A percentile compares a stretch with the other conserved stretches of the same genome.
phyloP scores from a whole-genome alignment of 2,329 filamentous ascomycete species.

The Escovopsis sp. region DNA sequence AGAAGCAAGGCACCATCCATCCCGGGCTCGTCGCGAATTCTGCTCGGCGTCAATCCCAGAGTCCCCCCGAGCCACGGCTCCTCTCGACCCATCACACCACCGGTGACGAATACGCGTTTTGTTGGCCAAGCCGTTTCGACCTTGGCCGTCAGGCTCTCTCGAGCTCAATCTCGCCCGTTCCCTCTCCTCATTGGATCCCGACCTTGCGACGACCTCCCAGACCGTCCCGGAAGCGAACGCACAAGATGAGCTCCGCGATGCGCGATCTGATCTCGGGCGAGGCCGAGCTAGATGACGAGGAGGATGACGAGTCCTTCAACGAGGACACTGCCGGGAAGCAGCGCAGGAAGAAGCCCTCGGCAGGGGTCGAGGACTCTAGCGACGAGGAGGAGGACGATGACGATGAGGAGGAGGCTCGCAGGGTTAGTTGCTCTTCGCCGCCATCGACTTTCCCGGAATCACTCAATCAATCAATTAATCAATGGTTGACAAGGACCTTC shows the following conservation, averaged over 20 bases:
- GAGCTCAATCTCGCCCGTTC: conserved; percentile 2
- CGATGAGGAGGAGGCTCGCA: conserved; percentile 69
- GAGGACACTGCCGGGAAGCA: conserved; percentile 52
- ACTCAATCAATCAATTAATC: conserved; percentile 1
- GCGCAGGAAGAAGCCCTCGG: conserved; percentile 25
- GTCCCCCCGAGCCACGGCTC: too few relatives aligned
- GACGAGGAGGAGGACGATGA: conserved; percentile 90
- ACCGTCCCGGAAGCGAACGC: too few relatives aligned
- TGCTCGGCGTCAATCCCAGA: too few relatives aligned
- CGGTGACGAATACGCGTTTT: neutral
- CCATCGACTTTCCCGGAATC: neutral
- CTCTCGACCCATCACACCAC: too few relatives aligned
- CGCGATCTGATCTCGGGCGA: conserved; percentile 69
- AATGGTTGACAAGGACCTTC: neutral
- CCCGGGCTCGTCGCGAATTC: neutral
- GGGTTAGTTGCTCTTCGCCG: conserved; percentile 32
- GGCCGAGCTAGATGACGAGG: conserved; percentile 74
- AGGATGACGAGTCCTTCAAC: conserved; percentile 71
- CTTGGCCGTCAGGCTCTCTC: neutral
- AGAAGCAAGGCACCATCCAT: neutral
- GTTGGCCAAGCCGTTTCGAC: neutral
- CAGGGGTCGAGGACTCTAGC: conserved; percentile 61
- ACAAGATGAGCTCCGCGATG: conserved; percentile 45
- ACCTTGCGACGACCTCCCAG: conserved; percentile 15
- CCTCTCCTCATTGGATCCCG: conserved; percentile 2